phyloP scores from a whole-genome alignment of 805 yeast species.

The Lipomyces japonicus region DNA sequence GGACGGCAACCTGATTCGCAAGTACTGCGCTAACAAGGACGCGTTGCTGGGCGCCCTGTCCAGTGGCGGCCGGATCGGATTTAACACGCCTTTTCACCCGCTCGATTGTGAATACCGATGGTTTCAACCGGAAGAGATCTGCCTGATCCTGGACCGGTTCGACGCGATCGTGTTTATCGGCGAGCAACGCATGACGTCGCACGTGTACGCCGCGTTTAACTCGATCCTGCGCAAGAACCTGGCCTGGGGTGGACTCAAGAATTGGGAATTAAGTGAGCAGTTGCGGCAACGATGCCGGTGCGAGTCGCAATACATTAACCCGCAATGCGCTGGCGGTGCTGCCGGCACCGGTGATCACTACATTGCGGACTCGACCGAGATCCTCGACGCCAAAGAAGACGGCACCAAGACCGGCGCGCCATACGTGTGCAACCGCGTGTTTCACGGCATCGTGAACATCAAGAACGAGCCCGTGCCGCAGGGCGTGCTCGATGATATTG shows the following conservation, averaged over 20 bases:
- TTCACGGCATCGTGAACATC: conserved; percentile 22
- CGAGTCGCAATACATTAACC: conserved; percentile 26
- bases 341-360: conserved; percentile 24
- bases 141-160: conserved; percentile 28
- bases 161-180: conserved; percentile 26
- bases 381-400: conserved; percentile 27
- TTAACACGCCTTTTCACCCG: conserved; percentile 16
- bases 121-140: conserved; percentile 27
- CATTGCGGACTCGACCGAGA: conserved; percentile 28
- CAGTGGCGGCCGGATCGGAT: conserved; percentile 16
- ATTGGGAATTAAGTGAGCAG: conserved; percentile 28
- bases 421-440: conserved; percentile 28
- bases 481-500: conserved; percentile 22
- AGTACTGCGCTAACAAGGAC: conserved; percentile 18
- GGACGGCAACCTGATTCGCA: conserved; percentile 22
- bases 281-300: conserved; percentile 28
- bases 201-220: conserved; percentile 27
- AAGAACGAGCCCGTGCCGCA: conserved; percentile 24
- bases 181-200: conserved; percentile 25
- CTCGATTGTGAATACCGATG: conserved; percentile 27
- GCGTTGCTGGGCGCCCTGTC: conserved; percentile 20
- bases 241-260: conserved; percentile 28
- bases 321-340: conserved; percentile 23
- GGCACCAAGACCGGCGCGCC: conserved; percentile 22
- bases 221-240: conserved; percentile 26